phyloP scores from a whole-genome alignment of 2,329 filamentous ascomycete species.

The Pseudogymnoascus sp. region DNA sequence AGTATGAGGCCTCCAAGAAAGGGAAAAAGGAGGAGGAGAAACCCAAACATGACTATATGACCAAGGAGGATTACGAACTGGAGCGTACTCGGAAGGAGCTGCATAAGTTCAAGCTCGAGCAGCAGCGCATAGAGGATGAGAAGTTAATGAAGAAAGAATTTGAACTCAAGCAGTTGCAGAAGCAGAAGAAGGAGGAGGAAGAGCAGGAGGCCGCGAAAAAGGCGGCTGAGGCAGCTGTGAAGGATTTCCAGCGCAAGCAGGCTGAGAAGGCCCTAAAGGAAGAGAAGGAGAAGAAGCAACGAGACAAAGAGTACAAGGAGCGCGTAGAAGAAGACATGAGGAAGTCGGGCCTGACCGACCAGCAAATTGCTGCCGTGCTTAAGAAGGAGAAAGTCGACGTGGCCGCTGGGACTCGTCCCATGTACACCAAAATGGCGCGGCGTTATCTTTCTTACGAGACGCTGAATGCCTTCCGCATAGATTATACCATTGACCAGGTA shows the following conservation, averaged over 20 bases:
- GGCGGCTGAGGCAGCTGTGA: conserved; percentile 43
- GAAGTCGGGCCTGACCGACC: conserved; percentile 51
- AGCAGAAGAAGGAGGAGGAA: conserved; percentile 39
- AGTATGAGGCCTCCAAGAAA: conserved; percentile 36
- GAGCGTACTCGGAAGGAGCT: conserved; percentile 36
- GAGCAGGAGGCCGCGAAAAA: conserved; percentile 43
- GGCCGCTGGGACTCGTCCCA: conserved; percentile 37
- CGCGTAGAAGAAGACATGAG: conserved; percentile 51
- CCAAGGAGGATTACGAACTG: conserved; percentile 42
- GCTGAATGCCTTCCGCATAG: conserved; percentile 46
- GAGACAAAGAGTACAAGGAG: conserved; percentile 33
- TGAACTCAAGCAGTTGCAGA: conserved; percentile 41
- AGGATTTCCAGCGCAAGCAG: conserved; percentile 39
- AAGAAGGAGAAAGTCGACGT: conserved; percentile 46
- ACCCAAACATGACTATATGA: conserved; percentile 25
- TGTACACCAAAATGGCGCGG: conserved; percentile 57
- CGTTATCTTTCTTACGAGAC: conserved; percentile 57
- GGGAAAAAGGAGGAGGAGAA: conserved; percentile 22
- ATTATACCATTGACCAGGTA: conserved; percentile 52
- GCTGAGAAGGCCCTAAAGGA: conserved; percentile 29
- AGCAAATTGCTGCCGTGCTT: conserved; percentile 51
- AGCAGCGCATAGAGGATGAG: conserved; percentile 40
- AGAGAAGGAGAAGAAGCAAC: conserved; percentile 30
- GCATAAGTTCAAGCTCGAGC: conserved; percentile 38
- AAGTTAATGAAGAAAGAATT: conserved; percentile 46